Evolutionary conservation across 306 rosid species (phyloP), one percentile per base, ranked within the genome.

Genomic region (Inga oerstediana): DNA sequence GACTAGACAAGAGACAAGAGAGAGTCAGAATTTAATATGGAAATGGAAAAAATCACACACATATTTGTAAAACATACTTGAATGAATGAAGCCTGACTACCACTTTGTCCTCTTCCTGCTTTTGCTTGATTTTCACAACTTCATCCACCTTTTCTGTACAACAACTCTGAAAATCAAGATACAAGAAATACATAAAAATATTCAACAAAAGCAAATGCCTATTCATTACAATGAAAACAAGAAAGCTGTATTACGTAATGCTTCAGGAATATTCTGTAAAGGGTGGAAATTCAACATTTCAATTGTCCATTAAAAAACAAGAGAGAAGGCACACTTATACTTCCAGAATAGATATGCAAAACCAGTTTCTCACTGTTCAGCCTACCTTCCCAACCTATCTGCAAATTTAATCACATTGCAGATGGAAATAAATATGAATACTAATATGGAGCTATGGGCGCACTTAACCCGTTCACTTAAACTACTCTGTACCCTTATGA

Each of bases 51-150:
- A 45, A 45, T 12, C 12, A n/a, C 76, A 52, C 34, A 77, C 22
- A 67, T 32, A 61, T 65, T 54, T 54, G 80, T 17, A 51, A 78
- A 70, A 91, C 95, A 81, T 67, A 95, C 99, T 88, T 87, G 89
- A 92, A 93, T 74, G 99, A 91, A 82, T 86, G 93, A 85, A 95
- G 92, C 78, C 61, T 83, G 83, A 88, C 93, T 8, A 83, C 77
- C 1, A 86, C 97, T 86, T 90, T 92, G 84, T 92, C 97, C 83
- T 89, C 89, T 16, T 92, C 99, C 87, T 93, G 99, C 89, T 88
- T 92, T 81, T 88, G 86, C 84, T 93, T 95, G 30, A 89, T 86
- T 83, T 76, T 87, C 52, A 85, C 91, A 82, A 92, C 69, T 58
- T 78, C 78, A 22, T 90, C 93, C 88, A 91, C 91, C 90, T 90